A percentile compares a stretch with the other conserved stretches of the same genome.
Conservation (phyloP, 345 rosid species). For the Xanthoceras sorbifolium region DNA sequence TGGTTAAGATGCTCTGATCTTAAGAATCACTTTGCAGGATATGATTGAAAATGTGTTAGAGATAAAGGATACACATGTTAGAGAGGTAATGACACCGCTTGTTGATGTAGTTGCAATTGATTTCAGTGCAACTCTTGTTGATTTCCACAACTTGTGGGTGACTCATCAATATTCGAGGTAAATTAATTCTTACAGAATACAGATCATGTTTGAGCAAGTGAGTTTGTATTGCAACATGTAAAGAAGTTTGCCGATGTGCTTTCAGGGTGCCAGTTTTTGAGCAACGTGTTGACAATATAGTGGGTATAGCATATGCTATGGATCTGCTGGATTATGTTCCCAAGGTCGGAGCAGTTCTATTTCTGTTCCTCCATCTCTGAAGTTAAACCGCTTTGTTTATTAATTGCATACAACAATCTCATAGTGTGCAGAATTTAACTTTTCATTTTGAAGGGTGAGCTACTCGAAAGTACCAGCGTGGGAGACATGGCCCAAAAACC, state of each 20-base stretch:
- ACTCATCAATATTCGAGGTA: constrained; percentile 98
- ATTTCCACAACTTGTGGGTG: constrained; percentile 89
- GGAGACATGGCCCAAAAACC: constrained; percentile 99
- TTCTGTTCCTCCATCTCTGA: constrained; percentile 14
- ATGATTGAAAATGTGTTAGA: constrained; percentile 99
- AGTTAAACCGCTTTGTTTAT: constrained; percentile 27
- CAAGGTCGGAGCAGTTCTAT: constrained; percentile 61
- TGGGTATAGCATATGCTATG: constrained; percentile 98
- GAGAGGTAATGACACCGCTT: constrained; percentile 99
- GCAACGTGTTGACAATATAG: constrained; percentile 96
- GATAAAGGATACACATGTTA: constrained; percentile 94
- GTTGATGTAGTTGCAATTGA: constrained; percentile 98
- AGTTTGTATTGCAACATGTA: constrained; percentile 21
- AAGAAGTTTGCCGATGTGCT: constrained; percentile 22
- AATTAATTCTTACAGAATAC: constrained; percentile 1
- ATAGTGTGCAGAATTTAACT: constrained; percentile 45
- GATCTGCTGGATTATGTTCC: constrained; percentile 89
- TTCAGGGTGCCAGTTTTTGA: constrained; percentile 98
- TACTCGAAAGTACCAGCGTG: constrained; percentile 73
- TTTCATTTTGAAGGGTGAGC: constrained; percentile 96
- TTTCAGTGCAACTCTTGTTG: constrained; percentile 73
- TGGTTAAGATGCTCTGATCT: constrained; percentile 23
- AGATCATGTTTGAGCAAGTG: constrained; percentile 11
- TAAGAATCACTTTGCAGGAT: constrained; percentile 56
- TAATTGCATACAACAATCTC: constrained; percentile 39